These are phyloP conservation scores for Pseudophaeomoniella oleicola DNA, from an alignment of 2,329 filamentous ascomycete species.

Conservation along the genomic window DNA sequence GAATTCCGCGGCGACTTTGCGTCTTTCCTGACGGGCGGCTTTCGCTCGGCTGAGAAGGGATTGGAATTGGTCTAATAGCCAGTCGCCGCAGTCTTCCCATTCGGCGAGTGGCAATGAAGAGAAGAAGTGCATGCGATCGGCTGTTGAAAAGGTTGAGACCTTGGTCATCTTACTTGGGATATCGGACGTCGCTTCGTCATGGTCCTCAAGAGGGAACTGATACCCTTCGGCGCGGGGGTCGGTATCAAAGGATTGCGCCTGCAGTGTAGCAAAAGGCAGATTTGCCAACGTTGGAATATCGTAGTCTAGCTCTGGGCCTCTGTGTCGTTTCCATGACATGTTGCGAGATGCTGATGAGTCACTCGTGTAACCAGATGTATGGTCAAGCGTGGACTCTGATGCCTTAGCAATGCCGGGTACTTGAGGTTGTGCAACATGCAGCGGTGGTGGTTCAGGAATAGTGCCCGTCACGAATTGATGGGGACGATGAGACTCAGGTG, in stretches of 20 bases:
- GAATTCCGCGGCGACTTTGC: slow-evolving; percentile 36
- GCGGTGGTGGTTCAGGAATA: background rate
- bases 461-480: too few species aligned
- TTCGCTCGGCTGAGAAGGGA: slow-evolving; percentile 36
- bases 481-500: too few species aligned
- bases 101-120: slow-evolving; percentile 35
- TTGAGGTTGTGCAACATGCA: background rate
- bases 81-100: slow-evolving; percentile 49
- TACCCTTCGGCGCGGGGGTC: slow-evolving; percentile 18
- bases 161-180: slow-evolving; percentile 22
- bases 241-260: slow-evolving; percentile 34
- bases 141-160: slow-evolving; percentile 19
- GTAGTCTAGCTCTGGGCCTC: slow-evolving; percentile 29
- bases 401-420: background rate
- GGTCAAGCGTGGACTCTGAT: background rate
- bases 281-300: slow-evolving; percentile 25
- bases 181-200: too few species aligned
- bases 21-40: slow-evolving; percentile 36
- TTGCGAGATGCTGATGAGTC: background rate
- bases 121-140: slow-evolving; percentile 35
- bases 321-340: slow-evolving; percentile 6
- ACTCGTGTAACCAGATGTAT: background rate
- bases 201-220: too few species aligned
- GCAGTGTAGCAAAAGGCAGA: slow-evolving; percentile 34
- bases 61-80: slow-evolving; percentile 42